Evolutionary conservation across 1,284 basidiomycete genomes (phyloP).

Genomic region (Vanrija humicola): DNA sequence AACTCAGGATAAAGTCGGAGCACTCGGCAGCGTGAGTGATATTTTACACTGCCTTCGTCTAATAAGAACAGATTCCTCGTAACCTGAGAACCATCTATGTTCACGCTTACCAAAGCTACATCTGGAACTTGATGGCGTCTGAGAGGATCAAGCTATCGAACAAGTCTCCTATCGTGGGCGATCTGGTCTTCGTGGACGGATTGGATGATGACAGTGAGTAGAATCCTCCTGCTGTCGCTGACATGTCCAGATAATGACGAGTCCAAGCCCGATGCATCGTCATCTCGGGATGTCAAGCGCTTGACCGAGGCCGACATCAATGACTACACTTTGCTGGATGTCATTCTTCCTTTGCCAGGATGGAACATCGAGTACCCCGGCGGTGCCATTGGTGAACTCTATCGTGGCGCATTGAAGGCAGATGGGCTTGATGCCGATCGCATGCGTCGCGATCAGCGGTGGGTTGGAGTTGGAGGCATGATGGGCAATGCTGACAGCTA

Average conservation of each 20-base stretch:
- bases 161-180: conserved; percentile 73
- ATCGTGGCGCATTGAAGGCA: conserved; percentile 69
- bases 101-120: conserved; percentile 97
- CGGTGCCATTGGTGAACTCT: conserved; percentile 74
- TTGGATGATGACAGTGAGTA: conserved; percentile 54
- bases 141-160: conserved; percentile 82
- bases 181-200: conserved; percentile 64
- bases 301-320: conserved; percentile 70
- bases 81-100: conserved; percentile 96
- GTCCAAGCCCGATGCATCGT: conserved; percentile 34
- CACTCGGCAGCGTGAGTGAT: conserved; percentile 68
- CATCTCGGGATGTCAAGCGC: conserved; percentile 60
- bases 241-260: neutral
- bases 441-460: conserved; percentile 84
- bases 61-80: conserved; percentile 69
- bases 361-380: conserved; percentile 86
- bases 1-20: conserved; percentile 77
- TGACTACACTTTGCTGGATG: conserved; percentile 83
- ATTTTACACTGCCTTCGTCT: neutral
- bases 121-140: conserved; percentile 95
- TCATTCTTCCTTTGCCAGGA: conserved; percentile 92
- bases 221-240: neutral
- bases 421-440: conserved; percentile 86
- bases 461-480: conserved; percentile 29
- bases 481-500: neutral